Conservation (phyloP, 2,329 filamentous ascomycete species). For the Colletotrichum sp. region DNA sequence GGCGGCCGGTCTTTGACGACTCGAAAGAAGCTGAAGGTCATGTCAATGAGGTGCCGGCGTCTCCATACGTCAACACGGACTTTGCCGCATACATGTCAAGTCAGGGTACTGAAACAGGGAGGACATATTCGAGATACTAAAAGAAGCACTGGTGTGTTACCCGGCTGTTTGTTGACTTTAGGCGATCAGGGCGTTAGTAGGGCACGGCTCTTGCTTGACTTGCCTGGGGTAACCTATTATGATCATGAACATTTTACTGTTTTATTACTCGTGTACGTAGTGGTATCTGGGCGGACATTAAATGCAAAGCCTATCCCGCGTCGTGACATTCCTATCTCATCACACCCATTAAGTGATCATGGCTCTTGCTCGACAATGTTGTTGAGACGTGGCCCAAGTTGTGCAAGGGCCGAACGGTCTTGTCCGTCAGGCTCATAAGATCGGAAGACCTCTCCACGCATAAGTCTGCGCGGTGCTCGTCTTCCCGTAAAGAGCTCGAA, state of each 20-base stretch:
- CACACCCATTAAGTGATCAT: conserved; percentile 21
- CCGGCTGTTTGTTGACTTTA: background rate
- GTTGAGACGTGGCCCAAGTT: conserved; percentile 44
- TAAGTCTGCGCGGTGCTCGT: conserved; percentile 70
- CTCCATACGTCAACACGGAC: conserved; percentile 15
- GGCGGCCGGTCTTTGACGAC: conserved; percentile 6
- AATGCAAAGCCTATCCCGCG: background rate
- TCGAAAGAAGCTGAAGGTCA: background rate
- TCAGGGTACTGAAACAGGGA: background rate
- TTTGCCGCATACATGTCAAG: conserved; percentile 11
- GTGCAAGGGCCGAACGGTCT: conserved; percentile 42
- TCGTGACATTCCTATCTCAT: background rate
- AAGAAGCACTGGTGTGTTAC: background rate
- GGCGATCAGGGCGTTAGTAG: background rate
- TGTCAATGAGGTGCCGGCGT: background rate
- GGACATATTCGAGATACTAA: background rate
- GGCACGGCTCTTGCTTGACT: background rate
- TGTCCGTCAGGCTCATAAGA: conserved; percentile 47
- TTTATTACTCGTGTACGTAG: conserved; percentile 13
- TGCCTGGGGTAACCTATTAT: background rate
- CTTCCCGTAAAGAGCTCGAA: conserved; percentile 82
- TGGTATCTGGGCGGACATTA: conserved; percentile 9
- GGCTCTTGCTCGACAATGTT: conserved; percentile 46
- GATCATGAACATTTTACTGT: background rate
- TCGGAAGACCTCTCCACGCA: conserved; percentile 68